phyloP scores from a whole-genome alignment of 2,329 filamentous ascomycete genomes.

The Botrytis squamosa region DNA sequence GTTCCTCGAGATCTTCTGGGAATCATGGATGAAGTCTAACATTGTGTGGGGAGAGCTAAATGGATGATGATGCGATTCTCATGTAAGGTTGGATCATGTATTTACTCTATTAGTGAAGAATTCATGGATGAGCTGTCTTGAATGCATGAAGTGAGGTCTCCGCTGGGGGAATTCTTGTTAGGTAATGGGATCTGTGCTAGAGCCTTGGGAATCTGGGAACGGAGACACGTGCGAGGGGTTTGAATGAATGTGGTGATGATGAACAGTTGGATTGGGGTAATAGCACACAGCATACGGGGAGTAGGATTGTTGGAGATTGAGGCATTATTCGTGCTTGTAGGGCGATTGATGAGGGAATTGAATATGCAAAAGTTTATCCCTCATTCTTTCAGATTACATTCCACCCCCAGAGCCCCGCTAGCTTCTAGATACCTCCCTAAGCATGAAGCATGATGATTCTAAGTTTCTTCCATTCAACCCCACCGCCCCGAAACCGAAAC shows the following conservation, averaged over 20 bases:
- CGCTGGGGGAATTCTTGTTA: background rate
- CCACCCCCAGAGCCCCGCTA: conserved; percentile 7
- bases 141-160: conserved; percentile 7
- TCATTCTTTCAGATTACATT: background rate
- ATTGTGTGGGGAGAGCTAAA: conserved; percentile 9
- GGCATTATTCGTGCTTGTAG: background rate
- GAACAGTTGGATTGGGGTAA: background rate
- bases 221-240: background rate
- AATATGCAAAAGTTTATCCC: background rate
- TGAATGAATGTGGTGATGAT: background rate
- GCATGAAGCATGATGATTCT: background rate
- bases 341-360: background rate
- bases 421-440: background rate
- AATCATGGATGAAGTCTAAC: background rate
- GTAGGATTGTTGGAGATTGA: background rate
- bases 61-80: conserved; percentile 6
- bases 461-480: background rate
- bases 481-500: conserved; percentile 9
- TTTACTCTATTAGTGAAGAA: background rate
- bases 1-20: background rate
- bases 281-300: background rate
- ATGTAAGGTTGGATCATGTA: conserved; percentile 6
- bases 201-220: background rate
- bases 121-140: conserved; percentile 6
- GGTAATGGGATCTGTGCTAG: background rate